Conservation (phyloP, 2,329 filamentous ascomycete species). For the Chaetomium strumarium region DNA sequence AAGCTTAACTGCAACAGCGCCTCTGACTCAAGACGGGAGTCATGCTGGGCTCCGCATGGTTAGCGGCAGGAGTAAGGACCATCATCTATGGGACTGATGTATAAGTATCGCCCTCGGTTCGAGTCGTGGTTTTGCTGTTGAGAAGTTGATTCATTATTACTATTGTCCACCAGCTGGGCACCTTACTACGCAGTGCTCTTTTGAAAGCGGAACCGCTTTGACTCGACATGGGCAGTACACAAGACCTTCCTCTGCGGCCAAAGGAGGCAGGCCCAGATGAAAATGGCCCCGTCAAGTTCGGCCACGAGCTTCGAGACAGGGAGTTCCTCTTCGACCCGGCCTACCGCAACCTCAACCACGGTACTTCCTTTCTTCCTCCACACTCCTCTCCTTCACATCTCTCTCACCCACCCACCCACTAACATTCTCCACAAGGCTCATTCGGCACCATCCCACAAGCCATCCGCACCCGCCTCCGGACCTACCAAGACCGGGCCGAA, state of each 20-base stretch:
- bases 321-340: slow-evolving; percentile 63
- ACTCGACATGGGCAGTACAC: slow-evolving; percentile 3
- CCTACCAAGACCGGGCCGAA: slow-evolving; percentile 64
- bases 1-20: not conserved
- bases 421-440: slow-evolving; percentile 53
- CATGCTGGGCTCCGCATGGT: no score
- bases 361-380: slow-evolving; percentile 35
- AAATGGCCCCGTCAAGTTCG: slow-evolving; percentile 25
- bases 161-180: not conserved
- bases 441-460: slow-evolving; percentile 68
- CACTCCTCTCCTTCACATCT: not conserved
- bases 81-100: no score
- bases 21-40: not conserved
- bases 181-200: not conserved
- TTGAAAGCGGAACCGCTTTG: not conserved
- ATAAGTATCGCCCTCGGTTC: no score
- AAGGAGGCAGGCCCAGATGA: slow-evolving; percentile 5
- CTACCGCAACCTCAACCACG: slow-evolving; percentile 75
- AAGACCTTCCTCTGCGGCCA: slow-evolving; percentile 12
- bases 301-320: slow-evolving; percentile 41
- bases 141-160: no score
- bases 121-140: no score
- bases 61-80: no score
- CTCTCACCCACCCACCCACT: slow-evolving; percentile 11
- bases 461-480: slow-evolving; percentile 53